Percentiles rank a stretch among this genome's conserved stretches.
phyloP scores from a whole-genome alignment of 306 rosid species.

The Prunus mume region DNA sequence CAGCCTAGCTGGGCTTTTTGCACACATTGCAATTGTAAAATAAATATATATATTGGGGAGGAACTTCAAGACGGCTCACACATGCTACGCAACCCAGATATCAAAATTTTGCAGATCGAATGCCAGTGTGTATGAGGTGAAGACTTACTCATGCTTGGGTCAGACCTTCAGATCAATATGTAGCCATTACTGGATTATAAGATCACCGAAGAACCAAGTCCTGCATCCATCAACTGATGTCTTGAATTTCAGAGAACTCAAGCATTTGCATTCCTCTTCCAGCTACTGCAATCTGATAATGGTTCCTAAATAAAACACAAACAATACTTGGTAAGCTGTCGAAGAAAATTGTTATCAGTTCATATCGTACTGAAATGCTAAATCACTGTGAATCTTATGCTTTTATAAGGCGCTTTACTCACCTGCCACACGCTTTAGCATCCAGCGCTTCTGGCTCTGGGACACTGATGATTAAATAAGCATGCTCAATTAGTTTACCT shows the following conservation, averaged over 20 bases:
- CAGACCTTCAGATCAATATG: neutral
- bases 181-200: neutral
- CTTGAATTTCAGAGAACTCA: conserved; percentile 49
- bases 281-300: conserved; percentile 85
- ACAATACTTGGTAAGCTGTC: conserved; percentile 1
- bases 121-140: conserved; percentile 4
- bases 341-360: neutral
- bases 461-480: conserved; percentile 64
- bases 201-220: conserved; percentile 8
- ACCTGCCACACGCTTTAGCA: conserved; percentile 79
- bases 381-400: neutral
- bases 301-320: conserved; percentile 44
- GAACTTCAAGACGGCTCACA: neutral
- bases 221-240: conserved; percentile 12
- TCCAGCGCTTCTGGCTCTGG: conserved; percentile 94
- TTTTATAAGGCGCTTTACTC: conserved; percentile 4
- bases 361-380: neutral
- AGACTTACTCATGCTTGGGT: conserved; percentile 1
- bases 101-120: neutral
- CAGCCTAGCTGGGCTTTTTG: neutral
- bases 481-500: conserved; percentile 55
- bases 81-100: neutral
- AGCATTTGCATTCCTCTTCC: conserved; percentile 97
- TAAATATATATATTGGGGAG: too few species aligned
- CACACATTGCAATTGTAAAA: too few species aligned